These are phyloP conservation scores for Oryza nivara DNA, from an alignment of 176 grass and related monocot genomes.

Conservation along the genomic window DNA sequence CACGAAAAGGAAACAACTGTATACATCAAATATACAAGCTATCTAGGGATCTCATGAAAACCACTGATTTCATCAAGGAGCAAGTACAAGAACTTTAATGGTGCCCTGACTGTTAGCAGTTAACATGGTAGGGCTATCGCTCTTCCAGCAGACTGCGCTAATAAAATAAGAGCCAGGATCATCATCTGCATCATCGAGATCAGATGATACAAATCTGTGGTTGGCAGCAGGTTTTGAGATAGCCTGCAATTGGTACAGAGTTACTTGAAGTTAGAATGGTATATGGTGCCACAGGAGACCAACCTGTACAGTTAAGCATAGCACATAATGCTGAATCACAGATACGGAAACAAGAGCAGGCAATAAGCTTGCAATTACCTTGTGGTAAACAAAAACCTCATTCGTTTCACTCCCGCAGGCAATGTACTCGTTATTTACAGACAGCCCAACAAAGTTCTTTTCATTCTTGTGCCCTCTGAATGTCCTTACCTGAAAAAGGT, in stretches of 20 bases:
- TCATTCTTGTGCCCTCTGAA: slow-evolving; percentile 99
- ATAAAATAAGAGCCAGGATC: slow-evolving; percentile 94
- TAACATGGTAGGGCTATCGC: slow-evolving; percentile 95
- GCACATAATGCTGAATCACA: neutral
- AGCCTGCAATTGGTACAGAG: slow-evolving; percentile 54
- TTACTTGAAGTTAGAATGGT: slow-evolving; percentile 32
- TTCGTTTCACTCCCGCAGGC: slow-evolving; percentile 99
- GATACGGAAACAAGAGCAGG: slow-evolving; percentile 1
- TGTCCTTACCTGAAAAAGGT: slow-evolving; percentile 73
- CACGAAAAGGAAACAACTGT: slow-evolving; percentile 17
- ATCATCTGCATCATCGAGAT: slow-evolving; percentile 75
- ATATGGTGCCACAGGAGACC: neutral
- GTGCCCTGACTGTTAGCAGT: slow-evolving; percentile 98
- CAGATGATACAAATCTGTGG: slow-evolving; percentile 86
- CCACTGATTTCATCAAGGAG: slow-evolving; percentile 59
- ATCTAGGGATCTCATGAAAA: slow-evolving; percentile 1
- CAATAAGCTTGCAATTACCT: slow-evolving; percentile 60
- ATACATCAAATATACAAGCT: slow-evolving; percentile 43
- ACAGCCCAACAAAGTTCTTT: slow-evolving; percentile 96
- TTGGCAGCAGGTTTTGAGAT: slow-evolving; percentile 89
- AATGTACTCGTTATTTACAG: slow-evolving; percentile 90
- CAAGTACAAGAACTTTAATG: slow-evolving; percentile 95
- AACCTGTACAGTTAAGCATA: slow-evolving; percentile 1
- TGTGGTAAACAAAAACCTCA: slow-evolving; percentile 96
- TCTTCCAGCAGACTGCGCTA: slow-evolving; percentile 99